phyloP scores from a whole-genome alignment of 768 basidiomycete species.

The Cystobasidium ongulense region DNA sequence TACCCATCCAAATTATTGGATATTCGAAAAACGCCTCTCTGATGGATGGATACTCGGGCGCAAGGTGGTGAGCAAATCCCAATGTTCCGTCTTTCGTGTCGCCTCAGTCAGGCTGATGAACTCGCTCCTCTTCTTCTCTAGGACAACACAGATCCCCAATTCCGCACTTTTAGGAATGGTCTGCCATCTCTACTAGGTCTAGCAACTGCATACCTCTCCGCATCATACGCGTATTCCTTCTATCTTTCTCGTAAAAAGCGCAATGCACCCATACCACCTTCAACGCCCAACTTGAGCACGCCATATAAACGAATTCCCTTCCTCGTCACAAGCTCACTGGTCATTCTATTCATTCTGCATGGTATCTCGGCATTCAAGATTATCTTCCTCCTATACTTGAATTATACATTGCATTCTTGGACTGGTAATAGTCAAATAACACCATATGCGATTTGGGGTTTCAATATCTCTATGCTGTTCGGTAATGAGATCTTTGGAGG shows the following conservation, averaged over 20 bases:
- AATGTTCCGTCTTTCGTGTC: background rate
- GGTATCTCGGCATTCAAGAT: constrained; percentile 75
- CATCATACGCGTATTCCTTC: constrained; percentile 52
- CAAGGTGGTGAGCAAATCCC: constrained; percentile 57
- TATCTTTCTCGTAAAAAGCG: constrained; percentile 40
- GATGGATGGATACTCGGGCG: constrained; percentile 76
- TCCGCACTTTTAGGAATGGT: constrained; percentile 75
- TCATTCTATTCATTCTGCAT: constrained; percentile 66
- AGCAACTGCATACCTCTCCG: constrained; percentile 52
- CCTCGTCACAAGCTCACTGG: constrained; percentile 55
- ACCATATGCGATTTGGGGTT: constrained; percentile 58
- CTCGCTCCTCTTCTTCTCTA: constrained; percentile 43
- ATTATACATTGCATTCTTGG: constrained; percentile 58
- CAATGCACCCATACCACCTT: constrained; percentile 24
- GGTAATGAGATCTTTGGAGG: constrained; percentile 67
- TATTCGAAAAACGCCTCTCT: constrained; percentile 56
- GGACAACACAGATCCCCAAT: constrained; percentile 91
- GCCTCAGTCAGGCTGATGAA: background rate
- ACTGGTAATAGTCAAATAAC: constrained; percentile 50
- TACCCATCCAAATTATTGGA: constrained; percentile 63
- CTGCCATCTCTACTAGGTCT: constrained; percentile 58
- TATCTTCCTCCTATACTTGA: constrained; percentile 58
- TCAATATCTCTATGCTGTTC: constrained; percentile 67
- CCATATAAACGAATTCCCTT: constrained; percentile 53
- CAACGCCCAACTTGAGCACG: constrained; percentile 42